Evolutionary conservation across 345 rosid species (phyloP), one percentile per base, ranked within the genome.

Genomic region (Eucalyptus tenuipes): DNA sequence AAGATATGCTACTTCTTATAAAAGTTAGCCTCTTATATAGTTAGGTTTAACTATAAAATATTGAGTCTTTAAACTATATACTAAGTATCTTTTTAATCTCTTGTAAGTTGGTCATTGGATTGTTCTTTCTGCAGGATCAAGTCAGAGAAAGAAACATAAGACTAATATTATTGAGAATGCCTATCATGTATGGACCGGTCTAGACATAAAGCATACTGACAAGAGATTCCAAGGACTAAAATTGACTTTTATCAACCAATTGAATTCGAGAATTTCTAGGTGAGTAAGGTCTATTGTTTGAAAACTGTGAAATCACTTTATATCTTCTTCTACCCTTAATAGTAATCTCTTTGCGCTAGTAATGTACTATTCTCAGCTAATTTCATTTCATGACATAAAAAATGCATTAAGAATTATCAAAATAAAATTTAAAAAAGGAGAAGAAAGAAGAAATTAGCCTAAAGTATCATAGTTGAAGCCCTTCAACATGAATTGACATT

Each of bases 331-430:
- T 12, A 10, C 42, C 25, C 1, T 71, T 71, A 37, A 71, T 10
- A 6, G 4, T 10, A 18, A 7, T 17, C 14, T 37, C 45, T 16
- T 37, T 3, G 15, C 1, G 0, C 3, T 6, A 75, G 5, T 11
- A 11, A 37, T 5, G 0, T 40, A 10, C 47, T 5, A 75, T 75
- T 10, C 24, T 37, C 9, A 10, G 1, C 7, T 10, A 75, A 11
- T 37, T 75, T 75, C 82, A 37, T 20, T 75, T 75, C 27, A 75
- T 20, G 14, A 11, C 1, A 20, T 22, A 7, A 75, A 75, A 75
- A 40, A 75, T 4, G 15, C 47, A 75, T 40, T 40, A 22, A 40
- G 47, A 75, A 6, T 24, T 3, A 75, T 22, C 84, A 3, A 75
- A 75, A 22, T 27, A 61, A 29, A 27, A 61, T 22, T 52, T 52